Percentiles rank a stretch among this genome's conserved stretches.
Conservation (phyloP, 495 filamentous ascomycete species). For the Penicillium silybi region DNA sequence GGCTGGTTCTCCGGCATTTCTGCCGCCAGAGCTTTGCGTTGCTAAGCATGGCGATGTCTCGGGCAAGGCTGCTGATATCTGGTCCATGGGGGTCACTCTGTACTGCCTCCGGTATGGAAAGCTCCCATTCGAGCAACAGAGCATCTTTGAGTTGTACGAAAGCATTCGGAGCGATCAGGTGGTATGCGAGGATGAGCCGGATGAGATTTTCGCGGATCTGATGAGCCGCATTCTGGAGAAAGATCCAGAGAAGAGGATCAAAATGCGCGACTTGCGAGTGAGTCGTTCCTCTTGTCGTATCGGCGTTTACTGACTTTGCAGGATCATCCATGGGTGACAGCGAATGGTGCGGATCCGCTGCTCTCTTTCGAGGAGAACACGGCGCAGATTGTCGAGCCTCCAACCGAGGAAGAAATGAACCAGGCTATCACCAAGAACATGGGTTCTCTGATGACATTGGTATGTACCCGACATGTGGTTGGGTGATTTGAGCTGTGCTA, state of each 20-base stretch:
- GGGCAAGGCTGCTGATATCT: conserved; percentile 89
- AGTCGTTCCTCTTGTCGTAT: conserved; percentile 20
- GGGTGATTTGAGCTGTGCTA: not conserved
- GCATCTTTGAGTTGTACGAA: conserved; percentile 83
- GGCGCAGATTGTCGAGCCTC: conserved; percentile 67
- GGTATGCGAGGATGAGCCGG: conserved; percentile 41
- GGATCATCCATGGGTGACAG: conserved; percentile 95
- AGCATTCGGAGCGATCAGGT: conserved; percentile 69
- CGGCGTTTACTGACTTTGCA: conserved; percentile 29
- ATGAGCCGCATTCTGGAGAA: conserved; percentile 69
- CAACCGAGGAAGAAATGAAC: conserved; percentile 85
- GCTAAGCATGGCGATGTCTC: conserved; percentile 84
- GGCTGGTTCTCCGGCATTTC: conserved; percentile 90
- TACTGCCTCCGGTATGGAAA: conserved; percentile 88
- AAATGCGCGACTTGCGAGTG: conserved; percentile 77
- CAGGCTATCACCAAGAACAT: conserved; percentile 87
- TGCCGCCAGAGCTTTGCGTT: conserved; percentile 90
- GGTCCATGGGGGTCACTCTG: conserved; percentile 96
- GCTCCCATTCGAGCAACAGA: conserved; percentile 76
- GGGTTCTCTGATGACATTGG: conserved; percentile 75
- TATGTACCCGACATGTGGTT: conserved; percentile 49
- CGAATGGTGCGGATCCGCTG: conserved; percentile 71
- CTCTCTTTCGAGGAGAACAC: conserved; percentile 85
- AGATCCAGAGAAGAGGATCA: conserved; percentile 73
- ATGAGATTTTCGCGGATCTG: conserved; percentile 62